Percentiles rank a stretch among this genome's conserved stretches.
phyloP scores from a whole-genome alignment of 768 basidiomycete genomes.

The Baorangia bicolor region DNA sequence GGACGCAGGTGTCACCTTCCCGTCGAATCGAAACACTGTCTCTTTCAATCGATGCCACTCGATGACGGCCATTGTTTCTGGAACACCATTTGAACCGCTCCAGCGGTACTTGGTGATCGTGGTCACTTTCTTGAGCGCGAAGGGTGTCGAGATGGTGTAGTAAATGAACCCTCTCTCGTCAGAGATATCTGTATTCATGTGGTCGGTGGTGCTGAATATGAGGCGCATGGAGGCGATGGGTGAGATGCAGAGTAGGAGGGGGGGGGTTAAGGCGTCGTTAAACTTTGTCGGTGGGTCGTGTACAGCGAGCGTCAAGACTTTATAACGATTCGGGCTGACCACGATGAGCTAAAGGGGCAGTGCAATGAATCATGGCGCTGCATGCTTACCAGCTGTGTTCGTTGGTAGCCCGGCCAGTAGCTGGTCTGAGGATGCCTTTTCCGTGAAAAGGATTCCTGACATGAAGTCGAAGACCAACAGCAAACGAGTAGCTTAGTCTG shows the following conservation, averaged over 20 bases:
- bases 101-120: slow-evolving; percentile 27
- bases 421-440: too few species aligned
- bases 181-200: slow-evolving; percentile 22
- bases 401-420: not conserved
- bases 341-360: not conserved
- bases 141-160: slow-evolving; percentile 22
- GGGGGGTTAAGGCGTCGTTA: not conserved
- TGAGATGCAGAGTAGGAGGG: not conserved
- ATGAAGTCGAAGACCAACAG: too few species aligned
- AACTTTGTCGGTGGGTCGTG: not conserved
- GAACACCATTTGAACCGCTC: slow-evolving; percentile 10
- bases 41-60: slow-evolving; percentile 23
- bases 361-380: too few species aligned
- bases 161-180: slow-evolving; percentile 18
- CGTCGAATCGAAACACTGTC: slow-evolving; percentile 17
- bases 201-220: slow-evolving; percentile 18
- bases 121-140: slow-evolving; percentile 14
- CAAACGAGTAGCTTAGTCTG: too few species aligned
- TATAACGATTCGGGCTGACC: not conserved
- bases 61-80: slow-evolving; percentile 25
- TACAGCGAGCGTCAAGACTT: not conserved
- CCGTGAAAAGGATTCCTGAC: too few species aligned
- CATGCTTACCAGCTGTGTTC: not conserved
- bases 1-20: slow-evolving; percentile 3
- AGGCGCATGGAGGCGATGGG: slow-evolving; percentile 18